Evolutionary conservation across 495 filamentous ascomycete species (phyloP).

Genomic region (Hypoxylon fragiforme): DNA sequence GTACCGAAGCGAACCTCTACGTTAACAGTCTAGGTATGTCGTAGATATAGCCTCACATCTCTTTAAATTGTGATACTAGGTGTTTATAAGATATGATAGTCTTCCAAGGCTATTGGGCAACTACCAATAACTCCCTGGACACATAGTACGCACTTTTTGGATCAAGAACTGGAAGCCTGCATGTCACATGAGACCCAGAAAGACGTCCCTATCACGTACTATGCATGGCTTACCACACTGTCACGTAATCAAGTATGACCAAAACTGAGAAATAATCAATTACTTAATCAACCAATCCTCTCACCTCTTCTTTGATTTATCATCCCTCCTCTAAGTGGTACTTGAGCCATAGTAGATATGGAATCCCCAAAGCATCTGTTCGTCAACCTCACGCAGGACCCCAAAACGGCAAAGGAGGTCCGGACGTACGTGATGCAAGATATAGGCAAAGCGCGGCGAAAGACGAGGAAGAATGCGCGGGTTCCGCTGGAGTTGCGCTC

Average conservation of each 20-base stretch:
- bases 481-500: constrained; percentile 15
- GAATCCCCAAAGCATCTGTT: constrained; percentile 18
- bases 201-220: neutral
- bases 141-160: no score
- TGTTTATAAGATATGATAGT: no score
- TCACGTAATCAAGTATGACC: neutral
- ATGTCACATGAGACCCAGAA: neutral
- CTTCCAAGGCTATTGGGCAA: no score
- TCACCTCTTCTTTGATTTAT: neutral
- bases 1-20: no score
- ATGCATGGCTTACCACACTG: neutral
- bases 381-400: constrained; percentile 17
- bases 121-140: no score
- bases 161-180: neutral
- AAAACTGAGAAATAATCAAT: constrained; percentile 1
- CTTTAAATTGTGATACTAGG: no score
- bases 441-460: constrained; percentile 21
- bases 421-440: constrained; percentile 17
- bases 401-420: constrained; percentile 14
- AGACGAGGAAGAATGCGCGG: constrained; percentile 12
- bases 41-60: no score
- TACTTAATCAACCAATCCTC: constrained; percentile 1
- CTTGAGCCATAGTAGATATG: constrained; percentile 17
- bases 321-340: constrained; percentile 1
- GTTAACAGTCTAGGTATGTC: no score